Percentiles rank a stretch among this genome's conserved stretches.
Evolutionary conservation across 345 rosid genomes (phyloP).

Genomic region (Clarkia xantiana): DNA sequence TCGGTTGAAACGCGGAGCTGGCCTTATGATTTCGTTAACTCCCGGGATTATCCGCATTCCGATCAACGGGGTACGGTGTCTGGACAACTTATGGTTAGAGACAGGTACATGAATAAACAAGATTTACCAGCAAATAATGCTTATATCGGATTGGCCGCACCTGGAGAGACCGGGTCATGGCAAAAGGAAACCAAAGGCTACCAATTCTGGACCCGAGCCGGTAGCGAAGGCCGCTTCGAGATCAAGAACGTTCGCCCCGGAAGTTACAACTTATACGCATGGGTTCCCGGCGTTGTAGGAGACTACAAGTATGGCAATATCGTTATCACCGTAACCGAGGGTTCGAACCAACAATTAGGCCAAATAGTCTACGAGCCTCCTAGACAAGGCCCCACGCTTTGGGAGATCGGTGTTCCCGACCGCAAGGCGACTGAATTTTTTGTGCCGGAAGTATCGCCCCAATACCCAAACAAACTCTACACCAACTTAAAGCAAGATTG

Average conservation of each 20-base stretch:
- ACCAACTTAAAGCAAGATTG: constrained; percentile 1
- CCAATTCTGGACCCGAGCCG: constrained; percentile 24
- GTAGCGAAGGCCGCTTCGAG: constrained; percentile 13
- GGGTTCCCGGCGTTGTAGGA: constrained; percentile 25
- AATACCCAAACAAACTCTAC: constrained; percentile 13
- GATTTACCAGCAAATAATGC: constrained; percentile 10
- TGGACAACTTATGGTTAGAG: constrained; percentile 28
- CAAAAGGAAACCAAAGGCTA: constrained; percentile 26
- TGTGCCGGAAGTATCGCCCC: constrained; percentile 18
- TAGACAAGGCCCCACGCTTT: constrained; percentile 23
- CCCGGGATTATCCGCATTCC: constrained; percentile 26
- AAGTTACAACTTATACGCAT: constrained; percentile 21
- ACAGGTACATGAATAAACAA: constrained; percentile 16
- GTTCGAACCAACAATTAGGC: constrained; percentile 9
- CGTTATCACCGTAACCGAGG: constrained; percentile 7
- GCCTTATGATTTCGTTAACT: constrained; percentile 19
- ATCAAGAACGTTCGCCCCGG: constrained; percentile 21
- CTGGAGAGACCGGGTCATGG: constrained; percentile 31
- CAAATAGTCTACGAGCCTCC: constrained; percentile 17
- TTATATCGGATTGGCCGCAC: constrained; percentile 27
- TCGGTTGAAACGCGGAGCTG: constrained; percentile 11
- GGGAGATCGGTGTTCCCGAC: constrained; percentile 33
- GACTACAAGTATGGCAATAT: constrained; percentile 15
- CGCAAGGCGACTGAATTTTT: constrained; percentile 20
- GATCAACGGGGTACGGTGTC: constrained; percentile 24